Conservation (phyloP, 202 grass and related monocot genomes). For the Eragrostis tef region DNA sequence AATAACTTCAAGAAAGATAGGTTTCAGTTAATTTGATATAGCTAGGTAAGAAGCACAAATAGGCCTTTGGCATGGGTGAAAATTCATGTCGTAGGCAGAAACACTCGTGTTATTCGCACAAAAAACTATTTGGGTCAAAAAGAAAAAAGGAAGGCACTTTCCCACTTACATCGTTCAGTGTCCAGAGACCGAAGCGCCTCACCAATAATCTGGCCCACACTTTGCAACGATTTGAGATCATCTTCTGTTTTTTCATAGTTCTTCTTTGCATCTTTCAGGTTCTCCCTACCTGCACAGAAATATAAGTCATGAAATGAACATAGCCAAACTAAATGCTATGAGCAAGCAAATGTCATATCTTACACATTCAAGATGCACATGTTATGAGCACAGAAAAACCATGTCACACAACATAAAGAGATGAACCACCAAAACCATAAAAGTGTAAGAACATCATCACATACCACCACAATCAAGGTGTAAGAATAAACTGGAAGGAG, state of each 20-base stretch:
- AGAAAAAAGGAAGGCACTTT: background rate
- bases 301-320: constrained; percentile 32
- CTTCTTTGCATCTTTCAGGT: constrained; percentile 66
- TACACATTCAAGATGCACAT: too few relatives aligned
- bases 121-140: background rate
- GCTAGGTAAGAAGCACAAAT: constrained; percentile 10
- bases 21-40: constrained; percentile 45
- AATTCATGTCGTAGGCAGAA: background rate
- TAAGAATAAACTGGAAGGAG: background rate
- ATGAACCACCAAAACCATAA: background rate
- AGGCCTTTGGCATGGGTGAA: constrained; percentile 13
- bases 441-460: background rate
- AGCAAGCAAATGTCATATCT: too few relatives aligned
- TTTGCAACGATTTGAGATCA: constrained; percentile 91
- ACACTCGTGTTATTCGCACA: background rate
- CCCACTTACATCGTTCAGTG: constrained; percentile 79
- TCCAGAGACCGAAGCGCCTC: constrained; percentile 89
- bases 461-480: background rate
- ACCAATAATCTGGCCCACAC: constrained; percentile 92
- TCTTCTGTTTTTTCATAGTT: constrained; percentile 87
- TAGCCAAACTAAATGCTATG: constrained; percentile 15
- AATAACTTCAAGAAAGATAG: constrained; percentile 59
- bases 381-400: constrained; percentile 9
- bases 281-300: constrained; percentile 69
- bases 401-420: background rate